Base-by-base conservation (phyloP, 768 basidiomycete species). In the Psilocybe azurescens region DNA sequence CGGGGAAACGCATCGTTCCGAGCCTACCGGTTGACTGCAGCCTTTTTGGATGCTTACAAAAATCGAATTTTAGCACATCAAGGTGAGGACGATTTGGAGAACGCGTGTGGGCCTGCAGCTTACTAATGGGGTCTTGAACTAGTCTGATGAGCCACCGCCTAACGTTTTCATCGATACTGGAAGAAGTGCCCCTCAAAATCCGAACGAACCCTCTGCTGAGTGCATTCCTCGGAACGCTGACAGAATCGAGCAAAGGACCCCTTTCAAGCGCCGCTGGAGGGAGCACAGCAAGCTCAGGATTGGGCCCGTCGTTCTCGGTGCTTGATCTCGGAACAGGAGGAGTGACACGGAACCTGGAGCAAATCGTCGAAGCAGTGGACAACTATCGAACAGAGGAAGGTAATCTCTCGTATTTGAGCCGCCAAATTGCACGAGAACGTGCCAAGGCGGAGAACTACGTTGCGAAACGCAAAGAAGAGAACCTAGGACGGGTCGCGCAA, bases 401-500 rank as follows among this genome's bases (percentile, higher is more conserved):
- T 54, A 97, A 97, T 75, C 84, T 95, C 65, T 94, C 91, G 56
- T 97, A 94, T 80, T 79, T 94, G 67, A 82, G 83, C 49, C 88
- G 95, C 58, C 95, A 96, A 73, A 96, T 96, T 70, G 89, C 89
- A 32, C 85, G 95, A 32, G 95, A 97, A 75, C 89, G 87, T 70
- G 76, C 83, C 48, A 87, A 86, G 62, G 93, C 93, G 53, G 95
- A 97, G 59, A 81, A 82, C 56, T 89, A 90, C 70, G 76, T 95
- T 57, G 83, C 86, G 69, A 95, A 95, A 76, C 87, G 94, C 59
- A 93, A 90, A 72, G 95, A 97, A 73, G 95, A 97, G 77, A 97
- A 93, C 70, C 83, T 83, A 39, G 79, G 79, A 55, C 86, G 95
- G 48, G 82, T 90, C 64, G 89, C 87, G 41, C 93, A 95, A 70